phyloP scores from a whole-genome alignment of 768 basidiomycete genomes.

The Boletus subcaerulescens region DNA sequence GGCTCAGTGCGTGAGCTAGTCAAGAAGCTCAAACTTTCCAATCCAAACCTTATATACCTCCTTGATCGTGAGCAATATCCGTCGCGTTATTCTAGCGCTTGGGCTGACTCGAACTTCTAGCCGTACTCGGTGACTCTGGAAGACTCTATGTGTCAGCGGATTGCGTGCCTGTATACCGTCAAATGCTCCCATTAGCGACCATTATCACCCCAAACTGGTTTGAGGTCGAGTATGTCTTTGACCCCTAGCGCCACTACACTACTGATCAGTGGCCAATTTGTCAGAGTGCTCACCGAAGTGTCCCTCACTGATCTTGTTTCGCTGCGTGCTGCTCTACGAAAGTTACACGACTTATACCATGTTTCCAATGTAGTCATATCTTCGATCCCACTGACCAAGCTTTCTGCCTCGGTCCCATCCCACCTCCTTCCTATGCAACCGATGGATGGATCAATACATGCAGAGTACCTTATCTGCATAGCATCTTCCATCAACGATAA shows the following conservation, averaged over 20 bases:
- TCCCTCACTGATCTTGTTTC: conserved; percentile 65
- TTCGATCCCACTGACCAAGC: conserved; percentile 76
- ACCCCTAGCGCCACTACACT: background rate
- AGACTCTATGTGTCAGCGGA: conserved; percentile 83
- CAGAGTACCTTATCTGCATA: conserved; percentile 71
- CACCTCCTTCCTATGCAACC: conserved; percentile 34
- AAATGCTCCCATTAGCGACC: conserved; percentile 77
- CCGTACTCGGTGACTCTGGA: conserved; percentile 93
- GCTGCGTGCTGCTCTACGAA: conserved; percentile 62
- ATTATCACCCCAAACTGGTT: conserved; percentile 99
- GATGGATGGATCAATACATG: background rate
- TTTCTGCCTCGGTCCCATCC: conserved; percentile 51
- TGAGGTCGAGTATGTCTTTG: conserved; percentile 77
- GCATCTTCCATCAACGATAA: conserved; percentile 52
- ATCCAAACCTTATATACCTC: conserved; percentile 72
- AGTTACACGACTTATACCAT: conserved; percentile 70
- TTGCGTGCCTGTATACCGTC: conserved; percentile 83
- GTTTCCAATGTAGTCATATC: conserved; percentile 91
- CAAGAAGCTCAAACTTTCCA: conserved; percentile 52
- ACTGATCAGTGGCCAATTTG: background rate
- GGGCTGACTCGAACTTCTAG: conserved; percentile 37
- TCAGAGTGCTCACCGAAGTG: conserved; percentile 72
- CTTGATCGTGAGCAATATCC: conserved; percentile 73
- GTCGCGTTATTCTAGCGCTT: background rate
- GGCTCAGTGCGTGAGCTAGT: conserved; percentile 62